phyloP scores from a whole-genome alignment of 2,329 filamentous ascomycete genomes.

The Trichothecium sympodiale region DNA sequence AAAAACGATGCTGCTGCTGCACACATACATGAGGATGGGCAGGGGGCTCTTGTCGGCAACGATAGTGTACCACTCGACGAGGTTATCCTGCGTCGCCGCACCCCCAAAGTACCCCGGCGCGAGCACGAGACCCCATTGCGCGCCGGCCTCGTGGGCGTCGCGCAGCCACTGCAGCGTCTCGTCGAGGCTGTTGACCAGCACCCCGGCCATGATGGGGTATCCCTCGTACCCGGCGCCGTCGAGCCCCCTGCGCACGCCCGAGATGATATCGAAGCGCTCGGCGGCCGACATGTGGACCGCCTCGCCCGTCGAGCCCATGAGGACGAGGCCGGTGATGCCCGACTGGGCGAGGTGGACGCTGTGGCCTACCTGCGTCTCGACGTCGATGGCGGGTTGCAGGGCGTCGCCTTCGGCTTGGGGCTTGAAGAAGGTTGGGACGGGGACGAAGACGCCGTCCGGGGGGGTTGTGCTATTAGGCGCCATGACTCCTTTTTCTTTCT shows the following conservation, averaged over 20 bases:
- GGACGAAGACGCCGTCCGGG: constrained; percentile 41
- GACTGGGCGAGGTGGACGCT: constrained; percentile 46
- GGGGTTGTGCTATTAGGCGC: no score
- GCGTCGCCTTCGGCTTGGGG: constrained; percentile 25
- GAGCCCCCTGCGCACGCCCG: constrained; percentile 40
- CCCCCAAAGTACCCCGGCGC: constrained; percentile 55
- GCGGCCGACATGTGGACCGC: constrained; percentile 46
- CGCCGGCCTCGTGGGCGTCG: constrained; percentile 5
- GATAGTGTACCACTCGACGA: constrained; percentile 48
- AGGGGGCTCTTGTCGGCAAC: constrained; percentile 50
- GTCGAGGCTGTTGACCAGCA: constrained; percentile 43
- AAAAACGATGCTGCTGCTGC: background rate
- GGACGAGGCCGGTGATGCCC: constrained; percentile 49
- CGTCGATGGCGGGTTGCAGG: constrained; percentile 40
- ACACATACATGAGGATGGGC: constrained; percentile 46
- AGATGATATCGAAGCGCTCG: constrained; percentile 44
- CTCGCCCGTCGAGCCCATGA: constrained; percentile 53
- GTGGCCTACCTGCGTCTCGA: constrained; percentile 45
- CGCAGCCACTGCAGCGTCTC: constrained; percentile 7
- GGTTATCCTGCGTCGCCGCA: constrained; percentile 44
- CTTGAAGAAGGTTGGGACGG: constrained; percentile 52
- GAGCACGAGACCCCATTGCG: constrained; percentile 40
- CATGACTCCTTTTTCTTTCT: no score
- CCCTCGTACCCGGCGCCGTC: constrained; percentile 43
- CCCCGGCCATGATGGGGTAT: constrained; percentile 42